Base-by-base conservation (phyloP, 2,329 filamentous ascomycete species). In the Coniella lustricola region DNA sequence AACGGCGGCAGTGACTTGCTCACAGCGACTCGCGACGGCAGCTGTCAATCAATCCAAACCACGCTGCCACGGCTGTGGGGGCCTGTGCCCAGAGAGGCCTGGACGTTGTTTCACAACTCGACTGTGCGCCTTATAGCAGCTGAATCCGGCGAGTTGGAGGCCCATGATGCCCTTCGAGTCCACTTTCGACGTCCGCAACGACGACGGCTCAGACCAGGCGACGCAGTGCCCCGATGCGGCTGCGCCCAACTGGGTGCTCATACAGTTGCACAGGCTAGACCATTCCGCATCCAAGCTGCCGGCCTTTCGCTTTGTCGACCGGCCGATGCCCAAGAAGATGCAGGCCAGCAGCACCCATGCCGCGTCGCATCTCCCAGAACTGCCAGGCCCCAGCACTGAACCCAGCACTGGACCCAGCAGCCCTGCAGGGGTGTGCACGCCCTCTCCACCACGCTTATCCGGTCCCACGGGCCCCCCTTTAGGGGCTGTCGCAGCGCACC, bases 261-360 rank as follows among this genome's bases (percentile, higher is more conserved):
- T 49, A 16, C 72, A 78, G 56, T 61, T 64, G 38, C 75, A 78
- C 61, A 73, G 75, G 47, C 73, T 74, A 55, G 74, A 61, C 59
- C 71, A 78, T 61, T 77, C 70, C 58, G 72, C 74, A 34, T 79
- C 75, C 53, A 79, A 78, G 57, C 63, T 78, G 55, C 75, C 76
- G 22, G 69, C 75, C 18, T 77, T 74, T 61, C 75, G 75, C 50
- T 75, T 76, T 58, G 71, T 68, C 55, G 75, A 78, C 62, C 50
- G 50, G n/a, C n/a, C 40, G 20, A 14, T 29, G 25, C 25, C 25
- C n/a, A n/a, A n/a, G n/a, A n/a, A n/a, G 10, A 29, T 29, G 25
- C 25, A 29, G 25, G 25, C 25, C 25, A 5, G 5, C 25, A n/a
- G 25, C 40, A n/a, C 14, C n/a, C n/a, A 32, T 9, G 40, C 22